Evolutionary conservation across 2,329 filamentous ascomycete genomes (phyloP).

Genomic region (Curvularia lunata): DNA sequence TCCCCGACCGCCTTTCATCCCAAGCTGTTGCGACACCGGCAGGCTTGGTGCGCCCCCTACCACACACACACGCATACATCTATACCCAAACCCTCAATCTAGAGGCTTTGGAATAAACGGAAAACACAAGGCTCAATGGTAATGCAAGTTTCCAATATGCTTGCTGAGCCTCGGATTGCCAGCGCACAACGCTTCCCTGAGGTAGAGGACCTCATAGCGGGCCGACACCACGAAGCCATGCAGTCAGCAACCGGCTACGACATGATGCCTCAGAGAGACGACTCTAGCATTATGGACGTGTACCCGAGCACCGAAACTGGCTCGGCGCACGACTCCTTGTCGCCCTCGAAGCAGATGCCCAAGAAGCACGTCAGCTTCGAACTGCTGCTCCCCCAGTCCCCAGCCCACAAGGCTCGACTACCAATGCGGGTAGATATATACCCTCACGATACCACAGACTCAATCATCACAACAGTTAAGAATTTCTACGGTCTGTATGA

Average conservation of each 20-base stretch:
- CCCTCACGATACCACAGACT: slow-evolving; percentile 94
- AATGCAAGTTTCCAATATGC: slow-evolving; percentile 44
- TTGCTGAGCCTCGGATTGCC: slow-evolving; percentile 34
- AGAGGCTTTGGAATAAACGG: slow-evolving; percentile 24
- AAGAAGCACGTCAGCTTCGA: slow-evolving; percentile 81
- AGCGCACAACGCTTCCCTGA: slow-evolving; percentile 36
- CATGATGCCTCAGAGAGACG: slow-evolving; percentile 37
- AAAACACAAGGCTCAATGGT: slow-evolving; percentile 18
- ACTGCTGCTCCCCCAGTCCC: slow-evolving; percentile 71
- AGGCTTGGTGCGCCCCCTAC: slow-evolving; percentile 42
- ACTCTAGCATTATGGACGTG: slow-evolving; percentile 42
- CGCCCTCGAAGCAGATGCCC: slow-evolving; percentile 44
- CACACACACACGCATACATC: slow-evolving; percentile 22
- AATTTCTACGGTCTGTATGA: slow-evolving; percentile 98
- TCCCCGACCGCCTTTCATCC: slow-evolving; percentile 40
- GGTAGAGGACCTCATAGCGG: slow-evolving; percentile 36
- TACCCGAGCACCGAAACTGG: slow-evolving; percentile 47
- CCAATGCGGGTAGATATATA: slow-evolving; percentile 92
- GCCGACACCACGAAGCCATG: slow-evolving; percentile 37
- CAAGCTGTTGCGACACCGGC: slow-evolving; percentile 50
- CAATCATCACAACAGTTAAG: slow-evolving; percentile 97
- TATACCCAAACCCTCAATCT: slow-evolving; percentile 23
- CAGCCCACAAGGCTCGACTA: slow-evolving; percentile 73
- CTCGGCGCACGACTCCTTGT: slow-evolving; percentile 43
- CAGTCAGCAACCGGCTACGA: slow-evolving; percentile 34